Base-by-base conservation (phyloP, 306 rosid species). In the Glycyrrhiza uralensis region DNA sequence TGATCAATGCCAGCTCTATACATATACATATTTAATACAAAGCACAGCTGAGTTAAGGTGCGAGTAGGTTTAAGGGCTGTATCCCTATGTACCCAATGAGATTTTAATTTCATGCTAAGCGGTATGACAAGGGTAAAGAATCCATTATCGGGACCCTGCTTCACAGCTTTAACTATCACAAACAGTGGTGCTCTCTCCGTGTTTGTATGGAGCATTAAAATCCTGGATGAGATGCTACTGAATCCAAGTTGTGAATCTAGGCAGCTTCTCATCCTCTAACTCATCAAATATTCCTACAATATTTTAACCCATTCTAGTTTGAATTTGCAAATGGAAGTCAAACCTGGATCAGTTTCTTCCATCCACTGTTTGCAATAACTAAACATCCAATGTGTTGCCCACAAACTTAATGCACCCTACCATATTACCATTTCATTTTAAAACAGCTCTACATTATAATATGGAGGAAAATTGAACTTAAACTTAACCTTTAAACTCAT, bases 381-480 rank as follows among this genome's bases (percentile, higher is more conserved):
- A 30, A 44, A 3, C 49, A 39, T 20, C 69, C 28, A 35, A 10
- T 5, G 10, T 17, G 18, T 38, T 24, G 50, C 10, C 30, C 32
- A 14, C 17, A 49, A 51, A 30, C 4, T 19, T 42, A 44, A 72
- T 24, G n/a, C n/a, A 36, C 14, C 54, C 50, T 14, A 24, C 46
- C 32, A 55, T 56, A 14, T 14, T 41, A 71, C 68, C 13, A 72
- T 61, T 60, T 45, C 47, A 49, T 59, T 73, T n/a, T 15, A 62
- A 62, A 62, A 35, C 35, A 45, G 17, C 51, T 51, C 49, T 62
- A 15, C 52, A 50, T 5, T 35, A 47, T 14, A 22, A 63, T 4
- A 13, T 20, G 36, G 39, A 7, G 18, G 8, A 58, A 44, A 59
- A 6, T 30, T 46, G 46, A 72, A n/a, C 36, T 45, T 32, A 33